Evolutionary conservation across 768 basidiomycete genomes (phyloP).

Genomic region (Serendipita sp.): DNA sequence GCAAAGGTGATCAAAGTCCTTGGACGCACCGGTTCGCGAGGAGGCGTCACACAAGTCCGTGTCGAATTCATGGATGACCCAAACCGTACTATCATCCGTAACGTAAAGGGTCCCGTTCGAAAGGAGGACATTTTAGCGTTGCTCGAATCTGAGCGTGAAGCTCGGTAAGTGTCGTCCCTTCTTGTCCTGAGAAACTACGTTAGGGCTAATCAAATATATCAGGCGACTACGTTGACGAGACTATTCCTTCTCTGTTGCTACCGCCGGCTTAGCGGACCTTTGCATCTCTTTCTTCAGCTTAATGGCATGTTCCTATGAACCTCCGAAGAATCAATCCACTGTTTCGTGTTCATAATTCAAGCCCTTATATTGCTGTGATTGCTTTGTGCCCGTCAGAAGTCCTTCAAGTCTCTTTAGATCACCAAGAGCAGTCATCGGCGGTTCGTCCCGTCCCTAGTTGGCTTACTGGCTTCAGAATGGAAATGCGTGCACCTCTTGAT

Average conservation of each 20-base stretch:
- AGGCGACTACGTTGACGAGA: conserved; percentile 2
- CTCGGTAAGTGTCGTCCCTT: conserved; percentile 54
- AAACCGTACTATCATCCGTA: conserved; percentile 89
- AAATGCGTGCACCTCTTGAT: too few species aligned
- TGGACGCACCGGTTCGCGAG: conserved; percentile 95
- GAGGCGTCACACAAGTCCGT: conserved; percentile 97
- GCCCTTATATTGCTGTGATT: too few species aligned
- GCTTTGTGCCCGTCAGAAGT: too few species aligned
- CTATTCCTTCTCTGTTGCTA: too few species aligned
- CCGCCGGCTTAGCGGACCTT: too few species aligned
- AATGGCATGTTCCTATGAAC: too few species aligned
- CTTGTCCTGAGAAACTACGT: not conserved
- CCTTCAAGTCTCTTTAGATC: too few species aligned
- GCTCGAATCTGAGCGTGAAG: conserved; percentile 97
- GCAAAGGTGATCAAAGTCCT: conserved; percentile 98
- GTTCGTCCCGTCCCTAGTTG: too few species aligned
- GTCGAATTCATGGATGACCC: conserved; percentile 99
- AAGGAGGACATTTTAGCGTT: conserved; percentile 93
- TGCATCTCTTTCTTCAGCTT: too few species aligned
- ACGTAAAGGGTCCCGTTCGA: conserved; percentile 95
- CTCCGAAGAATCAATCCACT: too few species aligned
- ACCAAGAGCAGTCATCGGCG: not conserved
- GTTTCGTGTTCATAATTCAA: too few species aligned
- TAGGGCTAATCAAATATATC: not conserved
- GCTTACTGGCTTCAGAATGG: too few species aligned